Evolutionary conservation across 805 yeast genomes (phyloP).

Genomic region (Ogataea trehaloabstinens): DNA sequence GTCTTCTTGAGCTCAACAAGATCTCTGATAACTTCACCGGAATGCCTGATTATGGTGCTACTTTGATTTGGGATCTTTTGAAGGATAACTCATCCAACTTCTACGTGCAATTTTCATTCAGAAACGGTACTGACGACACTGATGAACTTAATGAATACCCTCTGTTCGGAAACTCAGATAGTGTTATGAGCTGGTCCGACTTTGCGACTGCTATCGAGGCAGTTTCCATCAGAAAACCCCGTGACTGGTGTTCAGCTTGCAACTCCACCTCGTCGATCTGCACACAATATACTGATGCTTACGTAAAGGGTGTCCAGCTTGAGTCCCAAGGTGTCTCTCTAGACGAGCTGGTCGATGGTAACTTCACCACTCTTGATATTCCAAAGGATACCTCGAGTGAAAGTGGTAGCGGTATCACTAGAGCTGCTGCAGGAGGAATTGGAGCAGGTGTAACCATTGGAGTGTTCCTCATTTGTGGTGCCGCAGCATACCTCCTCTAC

Average conservation of each 20-base stretch:
- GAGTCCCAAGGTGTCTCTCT: slow-evolving; percentile 31
- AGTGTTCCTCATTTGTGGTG: slow-evolving; percentile 37
- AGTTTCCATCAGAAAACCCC: slow-evolving; percentile 27
- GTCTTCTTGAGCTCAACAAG: slow-evolving; percentile 33
- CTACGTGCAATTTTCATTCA: slow-evolving; percentile 44
- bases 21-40: slow-evolving; percentile 41
- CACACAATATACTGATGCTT: slow-evolving; percentile 30
- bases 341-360: slow-evolving; percentile 27
- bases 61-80: slow-evolving; percentile 44
- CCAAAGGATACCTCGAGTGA: neutral
- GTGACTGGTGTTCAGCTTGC: slow-evolving; percentile 42
- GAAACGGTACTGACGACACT: slow-evolving; percentile 42
- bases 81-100: slow-evolving; percentile 25
- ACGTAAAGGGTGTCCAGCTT: slow-evolving; percentile 30
- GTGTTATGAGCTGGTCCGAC: slow-evolving; percentile 35
- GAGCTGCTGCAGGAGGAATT: slow-evolving; percentile 49
- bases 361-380: slow-evolving; percentile 24
- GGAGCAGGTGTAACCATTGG: slow-evolving; percentile 54
- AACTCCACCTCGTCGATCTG: slow-evolving; percentile 33
- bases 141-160: slow-evolving; percentile 36
- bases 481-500: slow-evolving; percentile 24
- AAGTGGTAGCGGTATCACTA: slow-evolving; percentile 22
- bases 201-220: slow-evolving; percentile 30
- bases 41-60: slow-evolving; percentile 46
- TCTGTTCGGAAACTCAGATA: slow-evolving; percentile 34